Conservation (phyloP, 2,329 filamentous ascomycete species). For the Cercospora janseana region DNA sequence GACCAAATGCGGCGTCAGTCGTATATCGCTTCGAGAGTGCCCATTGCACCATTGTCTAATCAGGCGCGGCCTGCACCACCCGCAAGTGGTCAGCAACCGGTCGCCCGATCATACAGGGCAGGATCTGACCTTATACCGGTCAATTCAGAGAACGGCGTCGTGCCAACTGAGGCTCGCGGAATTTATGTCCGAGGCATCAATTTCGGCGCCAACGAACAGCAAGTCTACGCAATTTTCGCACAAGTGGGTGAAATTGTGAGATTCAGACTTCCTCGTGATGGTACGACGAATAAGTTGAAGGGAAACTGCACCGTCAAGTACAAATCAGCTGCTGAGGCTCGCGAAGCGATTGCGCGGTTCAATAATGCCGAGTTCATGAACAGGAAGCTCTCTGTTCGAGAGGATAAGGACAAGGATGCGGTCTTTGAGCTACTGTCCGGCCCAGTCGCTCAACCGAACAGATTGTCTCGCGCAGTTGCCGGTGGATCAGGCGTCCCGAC, state of each 20-base stretch:
- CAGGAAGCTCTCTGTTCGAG: conserved; percentile 30
- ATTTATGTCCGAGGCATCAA: conserved; percentile 33
- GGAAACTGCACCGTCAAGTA: conserved; percentile 34
- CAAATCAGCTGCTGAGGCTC: conserved; percentile 28
- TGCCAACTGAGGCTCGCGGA: conserved; percentile 31
- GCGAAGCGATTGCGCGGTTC: conserved; percentile 30
- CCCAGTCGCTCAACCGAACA: no score
- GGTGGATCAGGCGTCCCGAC: conserved; percentile 19
- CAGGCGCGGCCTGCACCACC: no score
- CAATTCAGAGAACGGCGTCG: conserved; percentile 28
- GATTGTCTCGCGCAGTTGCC: no score
- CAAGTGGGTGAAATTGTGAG: conserved; percentile 30
- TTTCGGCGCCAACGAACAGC: conserved; percentile 31
- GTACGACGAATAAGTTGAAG: conserved; percentile 30
- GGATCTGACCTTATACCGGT: no score
- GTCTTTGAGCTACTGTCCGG: conserved; percentile 4
- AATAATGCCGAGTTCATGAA: conserved; percentile 28
- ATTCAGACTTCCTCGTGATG: conserved; percentile 30
- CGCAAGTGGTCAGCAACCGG: no score
- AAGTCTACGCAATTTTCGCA: conserved; percentile 31
- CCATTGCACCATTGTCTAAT: no score
- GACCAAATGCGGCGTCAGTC: no score
- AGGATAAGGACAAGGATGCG: conserved; percentile 26
- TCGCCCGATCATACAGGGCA: no score
- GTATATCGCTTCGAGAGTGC: no score